A percentile compares a stretch with the other conserved stretches of the same genome.
phyloP scores from a whole-genome alignment of 148 eudicot species.

The Dianthus caryophyllus region DNA sequence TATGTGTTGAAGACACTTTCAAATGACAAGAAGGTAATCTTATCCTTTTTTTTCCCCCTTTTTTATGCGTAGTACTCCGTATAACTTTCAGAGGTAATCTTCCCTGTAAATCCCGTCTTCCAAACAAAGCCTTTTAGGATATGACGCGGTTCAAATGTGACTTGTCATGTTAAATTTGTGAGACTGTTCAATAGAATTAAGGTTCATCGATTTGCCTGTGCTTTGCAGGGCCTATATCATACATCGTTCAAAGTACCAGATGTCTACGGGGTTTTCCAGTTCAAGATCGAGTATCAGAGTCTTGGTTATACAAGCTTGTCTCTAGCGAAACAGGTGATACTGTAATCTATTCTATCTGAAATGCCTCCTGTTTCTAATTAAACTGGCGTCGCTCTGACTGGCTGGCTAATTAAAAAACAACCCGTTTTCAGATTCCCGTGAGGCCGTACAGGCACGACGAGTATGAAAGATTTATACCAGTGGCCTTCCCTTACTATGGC shows the following conservation, averaged over 20 bases:
- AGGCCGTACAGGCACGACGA: slow-evolving; percentile 29
- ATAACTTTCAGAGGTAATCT: background rate
- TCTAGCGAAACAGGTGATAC: slow-evolving; percentile 27
- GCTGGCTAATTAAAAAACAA: background rate
- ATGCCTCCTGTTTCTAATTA: background rate
- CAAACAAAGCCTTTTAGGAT: background rate
- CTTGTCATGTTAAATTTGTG: background rate
- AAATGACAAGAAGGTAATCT: slow-evolving; percentile 29
- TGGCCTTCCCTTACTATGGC: slow-evolving; percentile 33
- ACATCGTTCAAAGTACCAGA: slow-evolving; percentile 32
- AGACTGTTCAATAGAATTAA: background rate
- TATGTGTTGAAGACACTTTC: slow-evolving; percentile 80
- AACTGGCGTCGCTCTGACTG: background rate
- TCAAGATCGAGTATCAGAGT: slow-evolving; percentile 32
- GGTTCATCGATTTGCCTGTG: slow-evolving; percentile 6
- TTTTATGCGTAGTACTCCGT: no score
- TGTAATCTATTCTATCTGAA: background rate
- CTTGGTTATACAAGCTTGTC: slow-evolving; percentile 33
- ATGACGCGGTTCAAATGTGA: background rate
- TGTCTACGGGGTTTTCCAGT: slow-evolving; percentile 32
- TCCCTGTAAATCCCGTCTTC: background rate
- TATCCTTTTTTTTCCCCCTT: no score
- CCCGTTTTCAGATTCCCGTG: slow-evolving; percentile 27
- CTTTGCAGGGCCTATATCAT: slow-evolving; percentile 26
- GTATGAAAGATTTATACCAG: slow-evolving; percentile 34